Base-by-base conservation (phyloP, 306 rosid genomes). In the Ormosia emarginata region DNA sequence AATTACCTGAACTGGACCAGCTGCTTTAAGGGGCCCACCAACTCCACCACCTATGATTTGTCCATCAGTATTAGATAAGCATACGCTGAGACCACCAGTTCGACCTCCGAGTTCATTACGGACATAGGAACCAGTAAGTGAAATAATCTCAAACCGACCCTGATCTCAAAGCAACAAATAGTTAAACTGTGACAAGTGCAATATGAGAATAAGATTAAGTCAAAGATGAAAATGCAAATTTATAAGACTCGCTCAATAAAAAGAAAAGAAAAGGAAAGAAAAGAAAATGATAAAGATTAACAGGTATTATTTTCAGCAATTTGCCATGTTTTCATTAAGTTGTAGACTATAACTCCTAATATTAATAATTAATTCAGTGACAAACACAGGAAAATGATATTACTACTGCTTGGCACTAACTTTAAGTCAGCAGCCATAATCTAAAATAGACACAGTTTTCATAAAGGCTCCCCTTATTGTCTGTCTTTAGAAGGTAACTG, bases 1-100 rank as follows among this genome's bases (percentile, higher is more conserved):
- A 37, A 68, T 81, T 93, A 96, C 99, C 99, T 96, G 98, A 79
- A 96, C 98, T 15, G 98, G 99, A 79, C 98, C 97, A 36, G 94
- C 94, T 30, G 99, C 99, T 75, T 70, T 92, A 67, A 96, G 81
- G 7, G 99, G 92, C 70, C 99, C 99, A 86, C 97, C 97, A 76
- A 96, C 92, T 69, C 98, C 98, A 68, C 99, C 99, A 70, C 99
- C 99, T 56, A 96, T 81, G 75, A 96, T 92, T 85, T 94, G 97
- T 24, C 99, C 99, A 87, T 96, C 91, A 41, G 93, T 59, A 85
- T 79, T 92, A 33, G 95, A 89, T 64, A 96, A 85, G 84, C 98
- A 92, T 70, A 94, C 93, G 80, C 98, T 96, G 24, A 96, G 93
- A 63, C 97, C 99, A 6, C 98, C 99, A 4, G 86, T 61, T 79